Percentiles rank a stretch among this genome's conserved stretches.
Conservation (phyloP, 1,139 yeast genomes). For the Lodderomyces beijingensis region DNA sequence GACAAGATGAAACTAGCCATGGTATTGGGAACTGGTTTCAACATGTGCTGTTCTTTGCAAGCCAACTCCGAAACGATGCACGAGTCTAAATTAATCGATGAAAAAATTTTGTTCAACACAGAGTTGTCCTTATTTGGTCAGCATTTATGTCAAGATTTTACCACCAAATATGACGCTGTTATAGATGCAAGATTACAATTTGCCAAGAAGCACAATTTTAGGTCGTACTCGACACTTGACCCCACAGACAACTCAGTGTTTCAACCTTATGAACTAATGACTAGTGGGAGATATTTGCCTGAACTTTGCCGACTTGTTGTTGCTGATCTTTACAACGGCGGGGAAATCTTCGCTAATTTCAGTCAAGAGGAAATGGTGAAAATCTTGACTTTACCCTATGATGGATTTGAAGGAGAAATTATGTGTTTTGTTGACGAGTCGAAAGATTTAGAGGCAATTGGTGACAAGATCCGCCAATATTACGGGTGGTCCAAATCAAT, state of each 20-base stretch:
- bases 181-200: slow-evolving; percentile 34
- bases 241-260: slow-evolving; percentile 30
- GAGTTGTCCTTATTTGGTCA: slow-evolving; percentile 43
- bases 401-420: slow-evolving; percentile 39
- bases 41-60: slow-evolving; percentile 37
- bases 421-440: slow-evolving; percentile 35
- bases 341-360: slow-evolving; percentile 27
- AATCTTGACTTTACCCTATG: slow-evolving; percentile 19
- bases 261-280: slow-evolving; percentile 53
- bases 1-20: slow-evolving; percentile 36
- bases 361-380: slow-evolving; percentile 8
- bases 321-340: slow-evolving; percentile 26
- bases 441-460: slow-evolving; percentile 20
- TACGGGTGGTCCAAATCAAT: slow-evolving; percentile 24
- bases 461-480: slow-evolving; percentile 16
- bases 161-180: slow-evolving; percentile 33
- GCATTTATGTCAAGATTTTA: slow-evolving; percentile 22
- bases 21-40: slow-evolving; percentile 46
- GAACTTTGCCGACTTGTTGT: slow-evolving; percentile 46
- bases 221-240: slow-evolving; percentile 33
- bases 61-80: slow-evolving; percentile 17
- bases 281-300: slow-evolving; percentile 55
- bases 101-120: slow-evolving; percentile 30
- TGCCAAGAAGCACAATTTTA: slow-evolving; percentile 16
- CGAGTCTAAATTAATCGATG: slow-evolving; percentile 20